Evolutionary conservation across 2,329 filamentous ascomycete species (phyloP).

Genomic region (Colletotrichum nymphaeae): DNA sequence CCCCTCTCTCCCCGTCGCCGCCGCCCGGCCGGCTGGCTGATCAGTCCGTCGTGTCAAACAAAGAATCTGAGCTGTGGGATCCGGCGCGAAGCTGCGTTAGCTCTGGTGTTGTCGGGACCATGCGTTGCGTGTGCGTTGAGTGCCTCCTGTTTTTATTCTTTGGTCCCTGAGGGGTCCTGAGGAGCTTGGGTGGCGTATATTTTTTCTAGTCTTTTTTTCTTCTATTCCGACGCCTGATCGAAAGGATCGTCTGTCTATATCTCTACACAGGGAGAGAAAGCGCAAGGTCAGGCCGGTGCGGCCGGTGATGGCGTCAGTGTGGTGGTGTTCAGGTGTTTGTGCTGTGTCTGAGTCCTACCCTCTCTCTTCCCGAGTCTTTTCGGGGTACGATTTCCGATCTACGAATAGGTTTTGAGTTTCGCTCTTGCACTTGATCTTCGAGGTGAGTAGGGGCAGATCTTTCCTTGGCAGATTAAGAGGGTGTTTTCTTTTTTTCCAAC

Average conservation of each 20-base stretch:
- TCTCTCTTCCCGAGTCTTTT: not conserved
- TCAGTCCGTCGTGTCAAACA: conserved; percentile 29
- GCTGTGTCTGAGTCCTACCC: not conserved
- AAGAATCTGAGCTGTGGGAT: conserved; percentile 15
- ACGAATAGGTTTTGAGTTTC: too few relatives aligned
- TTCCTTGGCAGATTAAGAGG: too few relatives aligned
- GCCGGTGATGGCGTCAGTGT: not conserved
- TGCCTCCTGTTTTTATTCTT: not conserved
- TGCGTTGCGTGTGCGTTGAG: not conserved
- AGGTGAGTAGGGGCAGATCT: too few relatives aligned
- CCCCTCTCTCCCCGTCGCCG: conserved; percentile 10
- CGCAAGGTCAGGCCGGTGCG: not conserved
- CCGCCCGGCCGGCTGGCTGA: not conserved
- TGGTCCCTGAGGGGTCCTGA: too few relatives aligned
- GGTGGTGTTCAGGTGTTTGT: not conserved
- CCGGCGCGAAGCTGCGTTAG: not conserved
- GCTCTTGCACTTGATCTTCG: too few relatives aligned
- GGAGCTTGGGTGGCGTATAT: too few relatives aligned
- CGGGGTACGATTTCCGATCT: too few relatives aligned
- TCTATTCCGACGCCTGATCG: not conserved
- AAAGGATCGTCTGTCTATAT: not conserved
- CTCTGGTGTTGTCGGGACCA: not conserved
- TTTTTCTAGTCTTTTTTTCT: too few relatives aligned
- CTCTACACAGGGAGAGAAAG: not conserved
- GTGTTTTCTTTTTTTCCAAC: too few relatives aligned